Conservation (phyloP, 495 filamentous ascomycete genomes). For the Amniculicola lignicola region DNA sequence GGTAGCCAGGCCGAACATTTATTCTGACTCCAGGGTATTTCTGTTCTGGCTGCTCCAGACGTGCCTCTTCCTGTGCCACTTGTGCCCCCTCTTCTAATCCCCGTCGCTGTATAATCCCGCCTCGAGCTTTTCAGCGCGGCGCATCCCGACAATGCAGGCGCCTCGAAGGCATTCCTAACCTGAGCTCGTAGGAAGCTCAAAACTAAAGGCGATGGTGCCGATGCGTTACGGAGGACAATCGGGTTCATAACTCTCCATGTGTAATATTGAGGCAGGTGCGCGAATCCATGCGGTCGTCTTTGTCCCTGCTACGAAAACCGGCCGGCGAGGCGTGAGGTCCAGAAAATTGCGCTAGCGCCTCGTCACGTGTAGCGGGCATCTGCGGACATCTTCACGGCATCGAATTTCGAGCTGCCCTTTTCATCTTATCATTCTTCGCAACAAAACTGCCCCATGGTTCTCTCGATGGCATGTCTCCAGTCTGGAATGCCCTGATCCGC, state of each 20-base stretch:
- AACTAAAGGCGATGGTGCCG: constrained; percentile 20
- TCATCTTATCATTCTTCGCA: too few relatives aligned
- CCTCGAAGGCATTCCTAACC: constrained; percentile 8
- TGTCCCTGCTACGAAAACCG: neutral
- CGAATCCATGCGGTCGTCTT: constrained; percentile 15
- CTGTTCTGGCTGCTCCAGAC: too few relatives aligned
- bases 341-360: constrained; percentile 4
- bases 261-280: neutral
- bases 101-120: neutral
- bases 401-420: too few relatives aligned
- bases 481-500: constrained; percentile 58
- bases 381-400: neutral
- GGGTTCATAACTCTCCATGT: constrained; percentile 29
- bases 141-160: constrained; percentile 3
- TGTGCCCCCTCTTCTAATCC: neutral
- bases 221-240: constrained; percentile 21
- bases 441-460: neutral
- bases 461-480: constrained; percentile 22
- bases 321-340: neutral
- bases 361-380: constrained; percentile 8
- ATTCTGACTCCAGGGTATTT: too few relatives aligned
- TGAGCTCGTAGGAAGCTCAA: constrained; percentile 27
- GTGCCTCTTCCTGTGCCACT: too few relatives aligned
- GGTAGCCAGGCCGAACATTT: too few relatives aligned
- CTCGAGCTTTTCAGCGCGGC: constrained; percentile 2